Evolutionary conservation across 768 basidiomycete species (phyloP).

Genomic region (Galerina marginata): DNA sequence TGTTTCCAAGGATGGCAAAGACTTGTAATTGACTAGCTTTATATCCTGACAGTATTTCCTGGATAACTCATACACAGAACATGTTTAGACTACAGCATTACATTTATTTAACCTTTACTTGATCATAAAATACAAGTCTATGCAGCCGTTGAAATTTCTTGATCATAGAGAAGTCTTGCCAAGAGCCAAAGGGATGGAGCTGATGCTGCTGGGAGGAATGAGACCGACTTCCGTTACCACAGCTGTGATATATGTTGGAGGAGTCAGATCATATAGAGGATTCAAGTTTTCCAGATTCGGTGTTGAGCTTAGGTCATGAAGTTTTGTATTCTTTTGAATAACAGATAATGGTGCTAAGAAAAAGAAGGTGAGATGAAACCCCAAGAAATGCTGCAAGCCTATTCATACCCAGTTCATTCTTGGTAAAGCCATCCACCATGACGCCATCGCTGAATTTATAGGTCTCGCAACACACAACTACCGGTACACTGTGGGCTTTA

Average conservation of each 20-base stretch:
- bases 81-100: not conserved
- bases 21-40: not conserved
- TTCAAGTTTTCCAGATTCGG: slow-evolving; percentile 78
- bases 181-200: slow-evolving; percentile 79
- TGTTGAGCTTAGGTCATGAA: slow-evolving; percentile 34
- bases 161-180: slow-evolving; percentile 51
- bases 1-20: not conserved
- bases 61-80: not conserved
- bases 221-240: slow-evolving; percentile 97
- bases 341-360: slow-evolving; percentile 42
- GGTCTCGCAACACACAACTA: slow-evolving; percentile 97
- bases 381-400: not conserved
- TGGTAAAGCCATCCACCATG: slow-evolving; percentile 91
- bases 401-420: slow-evolving; percentile 88
- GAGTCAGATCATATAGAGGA: slow-evolving; percentile 93
- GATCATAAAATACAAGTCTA: slow-evolving; percentile 16
- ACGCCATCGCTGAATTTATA: slow-evolving; percentile 97
- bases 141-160: not conserved
- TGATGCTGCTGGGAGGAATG: slow-evolving; percentile 91
- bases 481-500: slow-evolving; percentile 85
- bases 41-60: not conserved
- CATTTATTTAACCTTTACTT: not conserved
- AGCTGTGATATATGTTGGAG: slow-evolving; percentile 89
- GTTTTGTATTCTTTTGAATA: slow-evolving; percentile 31
- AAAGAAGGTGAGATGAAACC: not conserved